phyloP scores from a whole-genome alignment of 192 early-diverging fungal genomes.

The Coemansia sp. region DNA sequence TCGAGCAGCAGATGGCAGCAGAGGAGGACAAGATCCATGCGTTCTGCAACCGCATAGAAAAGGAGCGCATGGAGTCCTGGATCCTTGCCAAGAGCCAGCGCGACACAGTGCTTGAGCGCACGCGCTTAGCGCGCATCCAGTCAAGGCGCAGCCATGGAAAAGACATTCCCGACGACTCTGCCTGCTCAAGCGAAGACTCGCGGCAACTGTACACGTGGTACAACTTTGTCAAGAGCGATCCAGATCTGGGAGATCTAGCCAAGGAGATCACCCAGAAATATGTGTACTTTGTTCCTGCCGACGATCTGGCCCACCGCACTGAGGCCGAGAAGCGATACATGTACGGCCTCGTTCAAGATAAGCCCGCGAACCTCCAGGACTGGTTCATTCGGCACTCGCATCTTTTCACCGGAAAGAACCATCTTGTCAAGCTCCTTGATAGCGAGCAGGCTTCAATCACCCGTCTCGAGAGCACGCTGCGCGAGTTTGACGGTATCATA shows the following conservation, averaged over 20 bases:
- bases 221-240: constrained; percentile 35
- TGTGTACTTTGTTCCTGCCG: constrained; percentile 40
- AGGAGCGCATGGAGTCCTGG: constrained; percentile 33
- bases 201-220: constrained; percentile 33
- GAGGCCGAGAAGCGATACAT: constrained; percentile 42
- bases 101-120: constrained; percentile 17
- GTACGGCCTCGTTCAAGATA: constrained; percentile 21
- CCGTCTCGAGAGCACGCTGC: constrained; percentile 31
- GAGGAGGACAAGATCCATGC: constrained; percentile 42
- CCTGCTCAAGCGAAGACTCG: not conserved
- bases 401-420: constrained; percentile 42
- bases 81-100: constrained; percentile 22
- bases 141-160: constrained; percentile 32
- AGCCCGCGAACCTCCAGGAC: constrained; percentile 31
- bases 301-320: constrained; percentile 29
- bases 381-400: constrained; percentile 51
- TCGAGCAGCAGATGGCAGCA: constrained; percentile 31
- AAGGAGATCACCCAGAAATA: constrained; percentile 35
- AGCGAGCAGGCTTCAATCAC: constrained; percentile 29
- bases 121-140: constrained; percentile 27
- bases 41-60: constrained; percentile 48
- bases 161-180: constrained; percentile 23
- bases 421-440: constrained; percentile 45
- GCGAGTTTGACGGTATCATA: constrained; percentile 33
- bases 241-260: constrained; percentile 34